These are phyloP conservation scores for Baudoinia panamericana DNA, from an alignment of 495 filamentous ascomycete genomes.

Conservation along the genomic window DNA sequence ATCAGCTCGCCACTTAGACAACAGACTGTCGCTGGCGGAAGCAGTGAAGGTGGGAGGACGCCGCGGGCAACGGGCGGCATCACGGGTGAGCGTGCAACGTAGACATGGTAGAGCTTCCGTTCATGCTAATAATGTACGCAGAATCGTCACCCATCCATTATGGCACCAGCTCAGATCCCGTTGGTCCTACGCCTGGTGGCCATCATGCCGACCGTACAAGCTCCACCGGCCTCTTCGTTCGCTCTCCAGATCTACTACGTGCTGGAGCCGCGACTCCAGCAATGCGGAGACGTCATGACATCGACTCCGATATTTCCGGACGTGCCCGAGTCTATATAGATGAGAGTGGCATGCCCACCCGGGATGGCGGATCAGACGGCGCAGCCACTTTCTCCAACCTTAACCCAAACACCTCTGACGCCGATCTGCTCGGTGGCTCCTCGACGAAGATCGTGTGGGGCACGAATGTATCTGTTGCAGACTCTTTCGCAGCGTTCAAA, in stretches of 20 bases:
- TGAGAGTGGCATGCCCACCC: conserved; percentile 61
- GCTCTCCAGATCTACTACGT: conserved; percentile 47
- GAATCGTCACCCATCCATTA: conserved; percentile 88
- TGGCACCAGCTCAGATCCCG: conserved; percentile 72
- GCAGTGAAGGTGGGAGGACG: conserved; percentile 54
- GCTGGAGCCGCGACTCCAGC: conserved; percentile 38
- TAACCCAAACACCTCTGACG: conserved; percentile 81
- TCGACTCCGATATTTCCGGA: conserved; percentile 61
- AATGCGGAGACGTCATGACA: conserved; percentile 56
- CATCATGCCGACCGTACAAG: conserved; percentile 55
- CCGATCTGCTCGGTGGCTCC: conserved; percentile 68
- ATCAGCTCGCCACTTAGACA: conserved; percentile 57
- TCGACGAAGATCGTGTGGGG: conserved; percentile 87
- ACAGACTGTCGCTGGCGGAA: conserved; percentile 35
- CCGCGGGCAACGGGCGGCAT: conserved; percentile 54
- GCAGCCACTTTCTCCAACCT: conserved; percentile 75
- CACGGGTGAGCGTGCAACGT: conserved; percentile 46
- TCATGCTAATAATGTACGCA: conserved; percentile 24
- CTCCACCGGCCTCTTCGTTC: conserved; percentile 76
- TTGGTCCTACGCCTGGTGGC: conserved; percentile 33
- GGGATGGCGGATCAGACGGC: conserved; percentile 52
- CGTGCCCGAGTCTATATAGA: conserved; percentile 68
- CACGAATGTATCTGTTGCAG: conserved; percentile 85
- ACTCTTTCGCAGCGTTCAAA: conserved; percentile 74
- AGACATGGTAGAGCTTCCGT: too few relatives aligned